phyloP scores from a whole-genome alignment of 352 stramenopile genomes.

The Pythium vanterpoolii region DNA sequence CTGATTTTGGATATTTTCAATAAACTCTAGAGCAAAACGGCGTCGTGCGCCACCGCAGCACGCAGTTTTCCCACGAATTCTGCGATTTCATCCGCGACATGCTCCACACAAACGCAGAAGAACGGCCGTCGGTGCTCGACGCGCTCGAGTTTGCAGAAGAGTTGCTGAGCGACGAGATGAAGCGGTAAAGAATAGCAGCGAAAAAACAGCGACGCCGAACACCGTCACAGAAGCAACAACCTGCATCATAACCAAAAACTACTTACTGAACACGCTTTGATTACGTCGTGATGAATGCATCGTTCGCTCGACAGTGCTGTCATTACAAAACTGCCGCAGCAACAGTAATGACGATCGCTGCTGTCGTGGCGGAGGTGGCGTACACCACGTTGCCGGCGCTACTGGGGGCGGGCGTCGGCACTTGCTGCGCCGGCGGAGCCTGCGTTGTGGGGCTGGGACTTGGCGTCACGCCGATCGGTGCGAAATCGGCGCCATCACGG shows the following conservation, averaged over 20 bases:
- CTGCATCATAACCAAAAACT: not conserved
- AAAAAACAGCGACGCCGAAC: not conserved
- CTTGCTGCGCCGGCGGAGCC: not conserved
- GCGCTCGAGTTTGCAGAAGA: constrained; percentile 82
- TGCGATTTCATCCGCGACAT: constrained; percentile 88
- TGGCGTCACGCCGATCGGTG: constrained; percentile 22
- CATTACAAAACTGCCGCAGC: not conserved
- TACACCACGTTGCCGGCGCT: not conserved
- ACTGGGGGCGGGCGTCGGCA: not conserved
- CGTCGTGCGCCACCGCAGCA: constrained; percentile 56
- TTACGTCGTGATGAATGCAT: too few relatives aligned
- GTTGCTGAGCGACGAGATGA: constrained; percentile 65
- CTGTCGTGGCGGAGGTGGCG: not conserved
- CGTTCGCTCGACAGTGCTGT: not conserved
- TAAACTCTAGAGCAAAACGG: constrained; percentile 52
- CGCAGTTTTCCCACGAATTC: constrained; percentile 74
- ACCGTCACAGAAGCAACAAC: not conserved
- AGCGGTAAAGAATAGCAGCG: constrained; percentile 27
- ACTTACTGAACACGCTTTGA: too few relatives aligned
- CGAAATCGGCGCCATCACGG: constrained; percentile 32
- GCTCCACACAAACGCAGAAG: constrained; percentile 79
- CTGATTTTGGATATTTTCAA: not conserved
- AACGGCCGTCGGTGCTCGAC: constrained; percentile 74
- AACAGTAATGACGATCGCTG: not conserved
- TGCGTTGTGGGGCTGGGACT: not conserved